Conservation (phyloP, 1,284 basidiomycete species). For the Trametes versicolor region DNA sequence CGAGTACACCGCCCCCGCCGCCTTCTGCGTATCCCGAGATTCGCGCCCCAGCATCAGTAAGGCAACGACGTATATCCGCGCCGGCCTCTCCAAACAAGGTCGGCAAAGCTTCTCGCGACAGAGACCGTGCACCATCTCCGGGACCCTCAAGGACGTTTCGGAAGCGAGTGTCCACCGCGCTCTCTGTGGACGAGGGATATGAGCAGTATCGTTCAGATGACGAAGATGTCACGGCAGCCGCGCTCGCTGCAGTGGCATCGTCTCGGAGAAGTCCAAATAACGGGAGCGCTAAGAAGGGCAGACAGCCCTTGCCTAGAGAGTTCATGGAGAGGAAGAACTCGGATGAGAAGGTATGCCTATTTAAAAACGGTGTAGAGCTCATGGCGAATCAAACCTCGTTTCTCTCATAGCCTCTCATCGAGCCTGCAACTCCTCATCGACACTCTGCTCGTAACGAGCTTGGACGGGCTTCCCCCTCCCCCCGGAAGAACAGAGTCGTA, state of each 20-base stretch:
- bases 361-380: conserved; percentile 20
- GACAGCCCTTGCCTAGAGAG: conserved; percentile 68
- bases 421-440: conserved; percentile 40
- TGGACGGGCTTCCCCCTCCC: conserved; percentile 39
- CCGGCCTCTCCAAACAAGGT: conserved; percentile 63
- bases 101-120: conserved; percentile 37
- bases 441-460: conserved; percentile 25
- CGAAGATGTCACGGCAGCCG: conserved; percentile 59
- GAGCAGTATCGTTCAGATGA: conserved; percentile 42
- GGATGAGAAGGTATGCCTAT: conserved; percentile 55
- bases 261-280: conserved; percentile 54
- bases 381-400: conserved; percentile 14
- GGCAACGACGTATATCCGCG: conserved; percentile 60
- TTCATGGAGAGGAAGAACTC: conserved; percentile 56
- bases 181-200: conserved; percentile 36
- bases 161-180: conserved; percentile 54
- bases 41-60: conserved; percentile 45
- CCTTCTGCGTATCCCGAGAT: conserved; percentile 43
- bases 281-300: conserved; percentile 54
- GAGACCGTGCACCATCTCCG: conserved; percentile 45
- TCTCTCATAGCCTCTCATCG: conserved; percentile 23
- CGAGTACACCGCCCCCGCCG: conserved; percentile 47
- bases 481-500: conserved; percentile 35
- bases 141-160: conserved; percentile 52
- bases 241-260: conserved; percentile 68